phyloP scores from a whole-genome alignment of 2,329 filamentous ascomycete species.

The Tolypocladium ovalisporum region DNA sequence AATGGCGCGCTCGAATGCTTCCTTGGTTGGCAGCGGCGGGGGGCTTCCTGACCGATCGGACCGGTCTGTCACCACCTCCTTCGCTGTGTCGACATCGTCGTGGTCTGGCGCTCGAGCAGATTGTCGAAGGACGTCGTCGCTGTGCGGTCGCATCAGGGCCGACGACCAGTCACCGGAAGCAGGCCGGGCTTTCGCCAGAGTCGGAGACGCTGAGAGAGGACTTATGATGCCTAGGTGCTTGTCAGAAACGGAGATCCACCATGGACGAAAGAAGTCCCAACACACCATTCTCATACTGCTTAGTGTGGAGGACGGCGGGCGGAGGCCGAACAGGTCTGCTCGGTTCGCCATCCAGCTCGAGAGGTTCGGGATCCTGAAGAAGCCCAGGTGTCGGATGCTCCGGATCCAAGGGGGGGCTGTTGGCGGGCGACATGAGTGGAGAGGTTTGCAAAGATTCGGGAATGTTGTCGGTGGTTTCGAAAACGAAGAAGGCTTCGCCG shows the following conservation, averaged over 20 bases:
- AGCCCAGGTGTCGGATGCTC: constrained; percentile 26
- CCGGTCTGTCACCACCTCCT: constrained; percentile 22
- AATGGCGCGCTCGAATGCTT: constrained; percentile 75
- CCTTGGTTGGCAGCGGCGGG: constrained; percentile 56
- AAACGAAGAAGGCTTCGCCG: constrained; percentile 97
- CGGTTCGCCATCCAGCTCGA: constrained; percentile 48
- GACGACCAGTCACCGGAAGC: constrained; percentile 41
- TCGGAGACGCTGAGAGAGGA: constrained; percentile 42
- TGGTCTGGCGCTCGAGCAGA: constrained; percentile 27
- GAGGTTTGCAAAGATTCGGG: constrained; percentile 93
- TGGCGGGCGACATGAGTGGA: constrained; percentile 80
- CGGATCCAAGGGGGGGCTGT: constrained; percentile 59
- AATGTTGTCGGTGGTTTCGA: constrained; percentile 85
- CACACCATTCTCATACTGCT: constrained; percentile 19
- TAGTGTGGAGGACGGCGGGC: constrained; percentile 27
- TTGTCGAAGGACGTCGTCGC: constrained; percentile 42
- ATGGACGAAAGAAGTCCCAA: not conserved
- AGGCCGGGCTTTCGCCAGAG: constrained; percentile 33
- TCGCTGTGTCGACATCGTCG: constrained; percentile 24
- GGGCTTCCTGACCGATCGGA: constrained; percentile 64
- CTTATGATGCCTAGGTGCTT: constrained; percentile 33
- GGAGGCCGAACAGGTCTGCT: constrained; percentile 30
- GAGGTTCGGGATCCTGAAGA: constrained; percentile 59
- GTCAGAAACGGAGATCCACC: not conserved
- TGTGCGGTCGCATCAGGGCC: constrained; percentile 32